Evolutionary conservation across 2,329 filamentous ascomycete species (phyloP).

Genomic region (Lecanicillium sp.): DNA sequence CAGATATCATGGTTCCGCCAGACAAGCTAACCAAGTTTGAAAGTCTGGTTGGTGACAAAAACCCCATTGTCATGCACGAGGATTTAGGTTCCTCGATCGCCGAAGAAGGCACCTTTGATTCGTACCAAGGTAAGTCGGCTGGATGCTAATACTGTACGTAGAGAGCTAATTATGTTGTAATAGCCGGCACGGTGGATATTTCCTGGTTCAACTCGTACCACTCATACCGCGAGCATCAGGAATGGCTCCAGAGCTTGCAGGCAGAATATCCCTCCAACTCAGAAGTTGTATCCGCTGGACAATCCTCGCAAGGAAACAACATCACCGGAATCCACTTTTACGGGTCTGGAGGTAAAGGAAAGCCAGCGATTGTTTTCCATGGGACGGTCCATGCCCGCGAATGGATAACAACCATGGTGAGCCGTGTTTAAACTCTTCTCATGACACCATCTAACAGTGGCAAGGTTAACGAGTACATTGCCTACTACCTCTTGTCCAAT

Average conservation of each 20-base stretch:
- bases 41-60: slow-evolving; percentile 21
- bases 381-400: slow-evolving; percentile 53
- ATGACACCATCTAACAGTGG: neutral
- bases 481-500: slow-evolving; percentile 38
- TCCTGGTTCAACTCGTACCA: slow-evolving; percentile 50
- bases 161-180: neutral
- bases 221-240: slow-evolving; percentile 39
- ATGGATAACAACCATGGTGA: slow-evolving; percentile 49
- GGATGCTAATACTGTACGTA: neutral
- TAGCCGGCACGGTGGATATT: slow-evolving; percentile 17
- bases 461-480: slow-evolving; percentile 42
- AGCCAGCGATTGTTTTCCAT: slow-evolving; percentile 48
- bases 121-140: slow-evolving; percentile 14
- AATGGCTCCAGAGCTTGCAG: slow-evolving; percentile 39
- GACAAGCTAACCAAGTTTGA: slow-evolving; percentile 24
- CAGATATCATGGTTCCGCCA: slow-evolving; percentile 34
- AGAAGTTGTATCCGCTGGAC: slow-evolving; percentile 40
- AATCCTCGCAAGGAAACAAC: slow-evolving; percentile 35
- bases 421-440: slow-evolving; percentile 3
- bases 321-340: slow-evolving; percentile 58
- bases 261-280: slow-evolving; percentile 33
- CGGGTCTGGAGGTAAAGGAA: slow-evolving; percentile 34
- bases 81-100: slow-evolving; percentile 31
- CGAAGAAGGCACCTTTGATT: slow-evolving; percentile 21
- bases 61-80: slow-evolving; percentile 27